Percentiles rank a stretch among this genome's conserved stretches.
phyloP scores from a whole-genome alignment of 805 yeast species.

The Saccharomycopsis synnaedendra region DNA sequence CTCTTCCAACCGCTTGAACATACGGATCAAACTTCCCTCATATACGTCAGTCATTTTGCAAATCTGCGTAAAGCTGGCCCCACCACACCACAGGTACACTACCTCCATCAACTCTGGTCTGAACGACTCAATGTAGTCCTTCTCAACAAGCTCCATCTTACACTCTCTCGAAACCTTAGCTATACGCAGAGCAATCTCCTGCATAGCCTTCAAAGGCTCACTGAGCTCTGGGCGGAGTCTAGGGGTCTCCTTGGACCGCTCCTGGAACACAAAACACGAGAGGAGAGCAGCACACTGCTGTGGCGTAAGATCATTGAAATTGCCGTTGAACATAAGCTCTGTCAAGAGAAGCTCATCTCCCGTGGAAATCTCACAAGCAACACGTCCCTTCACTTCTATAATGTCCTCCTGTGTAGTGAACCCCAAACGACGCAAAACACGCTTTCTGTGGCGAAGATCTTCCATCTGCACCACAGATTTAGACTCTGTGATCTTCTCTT shows the following conservation, averaged over 20 bases:
- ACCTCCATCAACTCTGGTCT: slow-evolving; percentile 95
- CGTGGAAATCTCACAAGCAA: slow-evolving; percentile 90
- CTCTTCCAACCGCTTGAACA: slow-evolving; percentile 91
- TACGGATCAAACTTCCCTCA: slow-evolving; percentile 91
- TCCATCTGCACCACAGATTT: slow-evolving; percentile 90
- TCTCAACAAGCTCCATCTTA: slow-evolving; percentile 81
- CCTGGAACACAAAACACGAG: slow-evolving; percentile 96
- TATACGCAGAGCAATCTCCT: slow-evolving; percentile 82
- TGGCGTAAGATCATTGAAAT: slow-evolving; percentile 75
- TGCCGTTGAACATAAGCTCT: slow-evolving; percentile 90
- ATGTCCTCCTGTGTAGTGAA: slow-evolving; percentile 81
- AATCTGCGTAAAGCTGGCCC: slow-evolving; percentile 91
- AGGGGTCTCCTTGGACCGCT: slow-evolving; percentile 81
- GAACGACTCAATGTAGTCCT: slow-evolving; percentile 86
- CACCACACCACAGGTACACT: slow-evolving; percentile 92
- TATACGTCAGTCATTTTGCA: slow-evolving; percentile 98
- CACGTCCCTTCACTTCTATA: slow-evolving; percentile 93
- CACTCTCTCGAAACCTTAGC: slow-evolving; percentile 86
- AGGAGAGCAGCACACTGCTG: slow-evolving; percentile 88
- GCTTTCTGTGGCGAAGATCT: slow-evolving; percentile 83
- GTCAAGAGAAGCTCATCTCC: slow-evolving; percentile 80
- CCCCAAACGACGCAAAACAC: slow-evolving; percentile 86
- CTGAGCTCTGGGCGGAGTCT: slow-evolving; percentile 78
- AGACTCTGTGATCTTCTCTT: slow-evolving; percentile 64
- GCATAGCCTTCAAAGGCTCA: slow-evolving; percentile 83